Conservation (phyloP, 768 basidiomycete genomes). For the Holtermanniella nyarrowii region DNA sequence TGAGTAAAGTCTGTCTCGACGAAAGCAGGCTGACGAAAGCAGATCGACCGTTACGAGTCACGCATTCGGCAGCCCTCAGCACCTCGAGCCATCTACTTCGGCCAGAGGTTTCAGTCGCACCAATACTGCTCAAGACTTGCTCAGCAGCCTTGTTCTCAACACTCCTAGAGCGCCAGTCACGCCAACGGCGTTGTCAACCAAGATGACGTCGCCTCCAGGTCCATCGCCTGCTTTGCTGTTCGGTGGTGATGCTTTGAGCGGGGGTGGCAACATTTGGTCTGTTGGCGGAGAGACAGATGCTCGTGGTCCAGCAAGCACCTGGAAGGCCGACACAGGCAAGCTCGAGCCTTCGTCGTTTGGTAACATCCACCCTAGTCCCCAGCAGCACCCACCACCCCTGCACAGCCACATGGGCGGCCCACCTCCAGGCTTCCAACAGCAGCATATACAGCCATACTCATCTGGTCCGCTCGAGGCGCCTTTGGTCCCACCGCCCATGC, state of each 20-base stretch:
- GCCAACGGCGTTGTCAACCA: neutral
- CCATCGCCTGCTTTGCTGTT: neutral
- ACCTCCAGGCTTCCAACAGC: too few relatives aligned
- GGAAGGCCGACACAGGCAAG: neutral
- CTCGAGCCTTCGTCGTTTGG: neutral
- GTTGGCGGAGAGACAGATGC: neutral
- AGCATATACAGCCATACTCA: neutral
- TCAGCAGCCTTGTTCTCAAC: neutral
- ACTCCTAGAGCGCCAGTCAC: neutral
- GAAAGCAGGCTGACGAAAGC: neutral
- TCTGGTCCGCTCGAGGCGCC: neutral
- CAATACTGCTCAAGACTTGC: neutral
- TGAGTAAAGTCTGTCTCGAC: conserved; percentile 1
- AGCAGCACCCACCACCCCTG: neutral
- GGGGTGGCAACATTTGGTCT: neutral
- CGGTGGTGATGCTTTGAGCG: neutral
- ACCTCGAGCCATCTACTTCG: neutral
- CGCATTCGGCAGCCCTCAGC: neutral
- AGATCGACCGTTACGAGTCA: too few relatives aligned
- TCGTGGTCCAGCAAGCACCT: neutral
- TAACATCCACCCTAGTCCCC: neutral
- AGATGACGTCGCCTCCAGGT: neutral
- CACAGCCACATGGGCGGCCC: too few relatives aligned
- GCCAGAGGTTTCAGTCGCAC: neutral
- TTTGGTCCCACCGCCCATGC: neutral